These are phyloP conservation scores for Neodidymelliopsis sp. DNA, from an alignment of 2,329 filamentous ascomycete species.

Conservation along the genomic window DNA sequence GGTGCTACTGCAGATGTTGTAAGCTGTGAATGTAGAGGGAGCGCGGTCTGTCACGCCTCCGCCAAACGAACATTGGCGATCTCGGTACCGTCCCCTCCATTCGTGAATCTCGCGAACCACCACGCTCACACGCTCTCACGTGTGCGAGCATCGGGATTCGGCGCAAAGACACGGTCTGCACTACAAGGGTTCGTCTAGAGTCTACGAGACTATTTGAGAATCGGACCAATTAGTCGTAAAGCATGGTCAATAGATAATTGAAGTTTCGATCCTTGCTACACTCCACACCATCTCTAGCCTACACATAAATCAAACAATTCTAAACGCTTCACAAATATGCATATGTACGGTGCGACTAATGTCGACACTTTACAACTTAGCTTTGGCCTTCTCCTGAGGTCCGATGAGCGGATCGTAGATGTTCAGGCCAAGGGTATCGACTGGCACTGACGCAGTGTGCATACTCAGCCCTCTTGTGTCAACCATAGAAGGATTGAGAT, in stretches of 20 bases:
- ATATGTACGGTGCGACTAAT: conserved; percentile 10
- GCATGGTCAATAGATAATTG: no score
- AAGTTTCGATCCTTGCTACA: no score
- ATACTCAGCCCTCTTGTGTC: conserved; percentile 75
- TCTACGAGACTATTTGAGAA: no score
- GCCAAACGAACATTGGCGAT: conserved; percentile 17
- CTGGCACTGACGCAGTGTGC: conserved; percentile 66
- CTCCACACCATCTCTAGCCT: neutral
- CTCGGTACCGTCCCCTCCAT: conserved; percentile 14
- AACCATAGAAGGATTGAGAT: conserved; percentile 81
- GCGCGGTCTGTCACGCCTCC: neutral
- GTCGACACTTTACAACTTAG: conserved; percentile 1
- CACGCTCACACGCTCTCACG: conserved; percentile 25
- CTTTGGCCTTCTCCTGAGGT: conserved; percentile 52
- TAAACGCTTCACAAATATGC: conserved; percentile 16
- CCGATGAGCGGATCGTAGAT: conserved; percentile 62
- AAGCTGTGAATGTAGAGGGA: conserved; percentile 9
- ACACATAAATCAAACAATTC: conserved; percentile 9
- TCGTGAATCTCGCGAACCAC: neutral
- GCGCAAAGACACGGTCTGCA: no score
- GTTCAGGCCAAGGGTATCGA: conserved; percentile 65
- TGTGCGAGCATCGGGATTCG: no score
- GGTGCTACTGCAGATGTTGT: conserved; percentile 13
- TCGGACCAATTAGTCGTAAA: no score
- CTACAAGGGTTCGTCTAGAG: no score